Evolutionary conservation across 2,329 filamentous ascomycete species (phyloP), one percentile per base, ranked within the genome.

Genomic region (Fusarium concolor): DNA sequence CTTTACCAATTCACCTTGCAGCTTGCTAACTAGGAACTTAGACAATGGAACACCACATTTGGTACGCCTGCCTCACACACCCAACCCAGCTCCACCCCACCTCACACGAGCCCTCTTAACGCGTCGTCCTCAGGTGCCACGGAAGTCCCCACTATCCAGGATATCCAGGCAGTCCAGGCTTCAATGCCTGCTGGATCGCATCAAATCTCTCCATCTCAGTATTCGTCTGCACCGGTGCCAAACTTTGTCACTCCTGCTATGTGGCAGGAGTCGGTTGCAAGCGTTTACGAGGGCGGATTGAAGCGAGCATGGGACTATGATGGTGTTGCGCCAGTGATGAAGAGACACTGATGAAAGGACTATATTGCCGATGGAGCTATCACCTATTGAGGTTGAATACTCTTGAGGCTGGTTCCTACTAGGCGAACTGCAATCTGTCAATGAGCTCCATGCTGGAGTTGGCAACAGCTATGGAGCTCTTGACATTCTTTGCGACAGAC

Each of bases 31-130:
- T 38, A 29, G 42, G 18, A 12, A n/a, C 39, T 7, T 57, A 97
- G 94, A 79, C 93, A 97, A 84, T 98, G 95, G 94, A 94, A 97
- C 79, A 90, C 92, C 76, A 94, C 95, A 70, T 98, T 97, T 82
- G 92, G 93, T 84, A 92, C 90, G 79, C 89, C 88, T 51, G 66
- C 61, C 52, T 64, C 74, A 56, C 75, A 77, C 45, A 51, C 75
- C 64, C 70, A 77, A 45, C 62, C 75, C 56, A 68, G 59, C 51
- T 68, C 76, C 56, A 72, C 79, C 78, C 71, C 71, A 62, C 77
- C 82, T 70, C 82, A 84, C 74, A 77, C 81, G 76, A 83, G 78
- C 76, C 79, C 82, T 81, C 82, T 87, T 80, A 87, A 83, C 78
- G 77, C 83, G 67, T 81, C 83, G 69, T 82, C 85, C 76, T 78